Percentiles rank a stretch among this genome's conserved stretches.
These are phyloP conservation scores for Zelonia costaricensis DNA, from an alignment of 208 protist species.

Conservation along the genomic window DNA sequence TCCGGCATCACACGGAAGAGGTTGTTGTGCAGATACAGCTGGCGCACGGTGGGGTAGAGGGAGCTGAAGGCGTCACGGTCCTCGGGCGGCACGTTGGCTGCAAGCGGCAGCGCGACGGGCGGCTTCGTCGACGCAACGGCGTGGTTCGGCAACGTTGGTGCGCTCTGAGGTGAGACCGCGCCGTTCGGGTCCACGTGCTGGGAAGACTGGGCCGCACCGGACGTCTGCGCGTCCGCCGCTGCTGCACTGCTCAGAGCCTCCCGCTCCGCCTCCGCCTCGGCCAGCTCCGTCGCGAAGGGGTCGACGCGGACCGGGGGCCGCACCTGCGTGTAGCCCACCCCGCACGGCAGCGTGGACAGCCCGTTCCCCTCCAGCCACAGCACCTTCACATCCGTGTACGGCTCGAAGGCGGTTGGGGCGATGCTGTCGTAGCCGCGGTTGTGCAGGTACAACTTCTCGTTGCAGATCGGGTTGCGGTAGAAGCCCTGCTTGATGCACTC, in stretches of 20 bases:
- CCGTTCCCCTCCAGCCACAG: conserved; percentile 95
- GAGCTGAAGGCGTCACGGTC: conserved; percentile 80
- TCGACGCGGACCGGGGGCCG: conserved; percentile 34
- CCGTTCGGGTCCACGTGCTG: conserved; percentile 22
- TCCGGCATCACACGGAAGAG: conserved; percentile 84
- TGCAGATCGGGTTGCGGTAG: conserved; percentile 92
- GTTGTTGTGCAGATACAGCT: conserved; percentile 95
- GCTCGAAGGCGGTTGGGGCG: conserved; percentile 74
- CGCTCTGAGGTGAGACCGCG: not conserved
- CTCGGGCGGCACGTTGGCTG: conserved; percentile 15
- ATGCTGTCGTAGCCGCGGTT: conserved; percentile 89
- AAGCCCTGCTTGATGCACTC: conserved; percentile 86
- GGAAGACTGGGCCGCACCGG: not conserved
- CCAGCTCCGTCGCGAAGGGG: conserved; percentile 18
- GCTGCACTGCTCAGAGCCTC: too few relatives aligned
- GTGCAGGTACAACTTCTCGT: conserved; percentile 95
- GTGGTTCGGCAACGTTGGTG: not conserved
- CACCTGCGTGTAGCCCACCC: conserved; percentile 43
- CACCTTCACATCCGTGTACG: conserved; percentile 88
- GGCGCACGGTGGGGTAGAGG: conserved; percentile 80
- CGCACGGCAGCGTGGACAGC: conserved; percentile 62
- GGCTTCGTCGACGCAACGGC: not conserved
- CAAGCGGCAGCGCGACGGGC: conserved; percentile 12
- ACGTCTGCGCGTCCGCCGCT: not conserved
- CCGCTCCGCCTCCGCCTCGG: conserved; percentile 16